Base-by-base conservation (phyloP, 2,329 filamentous ascomycete genomes). In the Phialocephala sp. region DNA sequence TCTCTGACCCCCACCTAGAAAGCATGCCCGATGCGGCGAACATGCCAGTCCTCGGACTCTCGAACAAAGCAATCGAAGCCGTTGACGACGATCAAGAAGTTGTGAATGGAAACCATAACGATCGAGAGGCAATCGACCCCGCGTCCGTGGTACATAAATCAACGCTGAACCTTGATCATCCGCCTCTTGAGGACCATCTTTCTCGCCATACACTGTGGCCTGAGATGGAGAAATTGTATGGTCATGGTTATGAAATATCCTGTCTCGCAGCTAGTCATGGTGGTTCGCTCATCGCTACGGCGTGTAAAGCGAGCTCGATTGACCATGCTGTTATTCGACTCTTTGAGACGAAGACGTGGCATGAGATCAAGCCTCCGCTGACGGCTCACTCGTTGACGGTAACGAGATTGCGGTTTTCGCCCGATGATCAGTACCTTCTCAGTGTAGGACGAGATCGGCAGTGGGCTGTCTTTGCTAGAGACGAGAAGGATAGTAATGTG, bases 191-290 rank as follows among this genome's bases (percentile, higher is more conserved):
- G 78, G 95, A 98, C 77, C 90, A 92, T 62, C 87, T 99, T 1
- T 91, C 93, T 27, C 89, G 94, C 9, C 89, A 96, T 77, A 97
- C 95, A 0, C 87, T 99, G 37, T 99, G 94, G 93, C 95, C 95
- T 2, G 95, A 99, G 76, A 88, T 88, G 8, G 95, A 99, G 78
- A 99, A 99, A 80, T 85, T 99, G 1, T 99, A 99, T 79, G 95
- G 95, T 1, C 95, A 99, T 79, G 95, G 95, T 36, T 97, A 97
- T 79, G 95, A 99, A 78, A 94, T 99, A 59, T 97, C 93, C 1
- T 91, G 92, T 43, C 87, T 97, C 18, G 91, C 94, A 12, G 86
- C 90, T 8, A 93, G 88, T 73, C 86, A 91, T 74, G 89, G 93
- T 72, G 90, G 91, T 14, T 82, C 79, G 3, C 78, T 97, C 24